A percentile compares a stretch with the other conserved stretches of the same genome.
These are phyloP conservation scores for Ogataea pilisensis DNA, from an alignment of 805 yeast species.

Conservation along the genomic window DNA sequence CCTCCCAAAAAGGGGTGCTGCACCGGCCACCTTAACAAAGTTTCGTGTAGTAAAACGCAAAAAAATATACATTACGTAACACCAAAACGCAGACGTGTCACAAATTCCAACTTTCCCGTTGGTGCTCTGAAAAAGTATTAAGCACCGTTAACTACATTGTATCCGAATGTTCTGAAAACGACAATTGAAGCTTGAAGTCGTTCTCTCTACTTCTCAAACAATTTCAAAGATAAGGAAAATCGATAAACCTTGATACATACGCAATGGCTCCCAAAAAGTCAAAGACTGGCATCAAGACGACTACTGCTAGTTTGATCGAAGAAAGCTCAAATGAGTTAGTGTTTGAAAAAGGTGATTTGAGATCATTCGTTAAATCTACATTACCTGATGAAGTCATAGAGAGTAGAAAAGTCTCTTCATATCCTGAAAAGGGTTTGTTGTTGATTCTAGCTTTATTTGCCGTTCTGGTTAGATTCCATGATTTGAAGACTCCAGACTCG, in stretches of 20 bases:
- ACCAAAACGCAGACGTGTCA: neutral
- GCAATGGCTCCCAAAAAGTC: conserved; percentile 24
- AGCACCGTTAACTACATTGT: neutral
- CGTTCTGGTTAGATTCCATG: conserved; percentile 52
- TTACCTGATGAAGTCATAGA: conserved; percentile 39
- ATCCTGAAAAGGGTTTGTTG: conserved; percentile 39
- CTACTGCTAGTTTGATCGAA: neutral
- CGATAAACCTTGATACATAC: no score
- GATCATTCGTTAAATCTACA: conserved; percentile 52
- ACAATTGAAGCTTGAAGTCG: no score
- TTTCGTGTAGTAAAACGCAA: no score
- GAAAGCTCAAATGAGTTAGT: conserved; percentile 34
- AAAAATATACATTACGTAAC: no score
- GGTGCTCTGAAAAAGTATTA: no score
- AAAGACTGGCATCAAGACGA: neutral
- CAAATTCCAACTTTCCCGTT: neutral
- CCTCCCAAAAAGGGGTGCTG: no score
- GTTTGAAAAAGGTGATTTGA: conserved; percentile 44
- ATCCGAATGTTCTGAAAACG: no score
- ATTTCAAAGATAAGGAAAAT: no score
- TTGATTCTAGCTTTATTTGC: conserved; percentile 43
- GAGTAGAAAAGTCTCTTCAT: conserved; percentile 37
- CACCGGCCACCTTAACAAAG: no score
- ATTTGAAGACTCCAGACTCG: conserved; percentile 64
- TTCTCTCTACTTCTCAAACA: no score